These are phyloP conservation scores for Nicotiana obtusifolia DNA, from an alignment of 257 asterid genomes.

Conservation along the genomic window DNA sequence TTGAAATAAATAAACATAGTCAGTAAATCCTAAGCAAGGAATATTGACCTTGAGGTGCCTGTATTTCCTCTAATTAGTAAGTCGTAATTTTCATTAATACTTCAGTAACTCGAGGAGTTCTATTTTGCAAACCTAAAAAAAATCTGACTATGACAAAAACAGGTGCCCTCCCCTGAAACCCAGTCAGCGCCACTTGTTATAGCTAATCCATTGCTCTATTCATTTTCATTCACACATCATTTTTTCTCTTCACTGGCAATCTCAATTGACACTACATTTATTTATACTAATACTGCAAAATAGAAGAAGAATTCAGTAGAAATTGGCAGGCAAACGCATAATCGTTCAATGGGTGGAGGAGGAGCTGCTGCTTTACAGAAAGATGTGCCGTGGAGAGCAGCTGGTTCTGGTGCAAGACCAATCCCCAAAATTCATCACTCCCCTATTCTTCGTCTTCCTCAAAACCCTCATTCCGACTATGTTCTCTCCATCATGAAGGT, in stretches of 20 bases:
- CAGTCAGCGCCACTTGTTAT: background rate
- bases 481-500: constrained; percentile 82
- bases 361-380: constrained; percentile 46
- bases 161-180: background rate
- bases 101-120: too few relatives aligned
- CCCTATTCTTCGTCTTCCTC: constrained; percentile 70
- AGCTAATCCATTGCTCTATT: background rate
- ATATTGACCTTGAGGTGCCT: too few relatives aligned
- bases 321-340: background rate
- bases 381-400: constrained; percentile 89
- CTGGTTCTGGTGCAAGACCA: constrained; percentile 51
- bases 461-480: constrained; percentile 52
- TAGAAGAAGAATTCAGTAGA: background rate
- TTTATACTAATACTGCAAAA: background rate
- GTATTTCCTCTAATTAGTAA: too few relatives aligned
- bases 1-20: too few relatives aligned
- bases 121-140: background rate
- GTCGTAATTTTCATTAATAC: too few relatives aligned
- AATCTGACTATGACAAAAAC: background rate
- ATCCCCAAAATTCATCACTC: constrained; percentile 83
- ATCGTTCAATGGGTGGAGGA: constrained; percentile 48
- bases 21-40: too few relatives aligned
- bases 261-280: background rate
- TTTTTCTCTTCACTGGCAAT: background rate
- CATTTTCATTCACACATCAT: background rate